A percentile compares a stretch with the other conserved stretches of the same genome.
Evolutionary conservation across 345 rosid species (phyloP).

Genomic region (Aquilaria yunnanensis): DNA sequence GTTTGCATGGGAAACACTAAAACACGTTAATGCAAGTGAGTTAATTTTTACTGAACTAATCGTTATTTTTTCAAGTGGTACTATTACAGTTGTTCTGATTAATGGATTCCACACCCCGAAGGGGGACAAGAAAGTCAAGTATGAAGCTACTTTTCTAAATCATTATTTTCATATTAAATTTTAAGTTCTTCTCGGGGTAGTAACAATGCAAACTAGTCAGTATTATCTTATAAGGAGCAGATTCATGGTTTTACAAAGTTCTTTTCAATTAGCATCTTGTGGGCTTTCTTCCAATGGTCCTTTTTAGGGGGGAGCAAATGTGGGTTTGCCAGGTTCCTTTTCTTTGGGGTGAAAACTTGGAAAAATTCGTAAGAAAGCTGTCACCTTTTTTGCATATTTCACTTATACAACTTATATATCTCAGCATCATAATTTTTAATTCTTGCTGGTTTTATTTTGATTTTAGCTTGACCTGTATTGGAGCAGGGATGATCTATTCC

Average conservation of each 20-base stretch:
- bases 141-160: slow-evolving; percentile 16
- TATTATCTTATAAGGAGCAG: slow-evolving; percentile 54
- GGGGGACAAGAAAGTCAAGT: slow-evolving; percentile 75
- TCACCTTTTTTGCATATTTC: slow-evolving; percentile 3
- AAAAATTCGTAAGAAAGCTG: slow-evolving; percentile 55
- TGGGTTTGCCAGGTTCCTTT: slow-evolving; percentile 74
- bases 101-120: slow-evolving; percentile 81
- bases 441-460: slow-evolving; percentile 81
- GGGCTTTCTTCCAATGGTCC: slow-evolving; percentile 93
- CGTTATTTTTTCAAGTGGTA: slow-evolving; percentile 70
- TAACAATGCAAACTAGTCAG: neutral
- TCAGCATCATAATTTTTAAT: slow-evolving; percentile 8
- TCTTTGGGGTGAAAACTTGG: slow-evolving; percentile 78
- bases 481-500: slow-evolving; percentile 97
- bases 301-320: slow-evolving; percentile 59
- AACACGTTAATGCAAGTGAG: too few relatives aligned
- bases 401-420: neutral
- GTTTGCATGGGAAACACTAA: too few relatives aligned
- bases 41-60: too few relatives aligned
- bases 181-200: neutral
- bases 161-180: neutral
- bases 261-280: slow-evolving; percentile 67
- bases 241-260: slow-evolving; percentile 58
- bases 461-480: slow-evolving; percentile 78
- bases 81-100: slow-evolving; percentile 84